Evolutionary conservation across 805 yeast genomes (phyloP).

Genomic region (Jamesozyma piceae): DNA sequence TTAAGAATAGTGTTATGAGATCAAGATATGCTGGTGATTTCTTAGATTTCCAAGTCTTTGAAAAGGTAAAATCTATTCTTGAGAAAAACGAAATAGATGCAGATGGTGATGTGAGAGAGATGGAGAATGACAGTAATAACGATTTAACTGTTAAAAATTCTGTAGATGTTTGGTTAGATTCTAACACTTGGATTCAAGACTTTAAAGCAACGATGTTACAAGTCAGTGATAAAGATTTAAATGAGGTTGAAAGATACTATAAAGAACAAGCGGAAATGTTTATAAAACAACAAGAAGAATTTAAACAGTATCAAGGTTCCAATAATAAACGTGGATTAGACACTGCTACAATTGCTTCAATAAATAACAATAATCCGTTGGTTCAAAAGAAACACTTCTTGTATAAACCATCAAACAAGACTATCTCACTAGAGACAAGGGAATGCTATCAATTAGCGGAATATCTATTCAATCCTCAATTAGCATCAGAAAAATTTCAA

Average conservation of each 20-base stretch:
- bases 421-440: constrained; percentile 17
- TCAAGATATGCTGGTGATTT: constrained; percentile 81
- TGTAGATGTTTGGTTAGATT: constrained; percentile 18
- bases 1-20: constrained; percentile 54
- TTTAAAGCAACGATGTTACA: constrained; percentile 26
- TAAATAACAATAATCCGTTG: constrained; percentile 14
- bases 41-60: constrained; percentile 52
- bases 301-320: constrained; percentile 7
- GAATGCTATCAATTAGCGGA: constrained; percentile 24
- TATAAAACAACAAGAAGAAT: constrained; percentile 14
- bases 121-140: neutral
- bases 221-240: constrained; percentile 21
- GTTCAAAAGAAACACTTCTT: constrained; percentile 17
- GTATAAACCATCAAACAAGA: constrained; percentile 9
- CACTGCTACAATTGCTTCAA: constrained; percentile 4
- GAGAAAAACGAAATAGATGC: neutral
- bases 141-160: constrained; percentile 5
- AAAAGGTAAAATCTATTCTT: constrained; percentile 32
- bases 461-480: constrained; percentile 23
- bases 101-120: neutral
- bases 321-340: constrained; percentile 1
- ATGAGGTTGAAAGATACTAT: constrained; percentile 19
- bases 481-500: constrained; percentile 13
- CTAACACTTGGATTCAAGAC: constrained; percentile 26
- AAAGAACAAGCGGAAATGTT: constrained; percentile 18